These are phyloP conservation scores for Inga leiocalycina DNA, from an alignment of 306 rosid species.

Conservation along the genomic window DNA sequence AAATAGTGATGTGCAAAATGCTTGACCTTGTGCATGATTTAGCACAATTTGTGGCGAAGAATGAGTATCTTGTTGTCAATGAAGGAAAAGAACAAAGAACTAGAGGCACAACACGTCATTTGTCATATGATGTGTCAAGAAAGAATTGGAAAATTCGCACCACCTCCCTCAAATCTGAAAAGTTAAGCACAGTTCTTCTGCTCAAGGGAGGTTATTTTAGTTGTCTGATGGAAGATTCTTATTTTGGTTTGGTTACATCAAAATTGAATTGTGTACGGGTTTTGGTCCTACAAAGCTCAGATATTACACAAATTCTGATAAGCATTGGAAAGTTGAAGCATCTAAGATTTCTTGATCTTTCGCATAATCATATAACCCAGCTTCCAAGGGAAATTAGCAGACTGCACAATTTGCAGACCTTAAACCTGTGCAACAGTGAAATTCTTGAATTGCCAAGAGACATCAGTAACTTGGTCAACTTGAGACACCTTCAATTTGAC, in stretches of 20 bases:
- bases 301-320: neutral
- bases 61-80: neutral
- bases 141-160: neutral
- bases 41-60: neutral
- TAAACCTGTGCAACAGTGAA: neutral
- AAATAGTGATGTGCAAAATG: neutral
- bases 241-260: neutral
- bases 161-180: neutral
- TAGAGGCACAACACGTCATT: neutral
- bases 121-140: neutral
- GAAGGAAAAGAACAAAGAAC: neutral
- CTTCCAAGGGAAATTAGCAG: neutral
- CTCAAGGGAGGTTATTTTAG: neutral
- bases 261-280: neutral
- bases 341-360: conserved; percentile 3
- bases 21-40: conserved; percentile 3
- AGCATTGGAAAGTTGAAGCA: neutral
- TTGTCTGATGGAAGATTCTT: neutral
- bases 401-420: neutral
- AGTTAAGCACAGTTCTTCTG: neutral
- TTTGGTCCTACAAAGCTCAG: neutral
- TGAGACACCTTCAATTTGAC: neutral
- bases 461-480: neutral
- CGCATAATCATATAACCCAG: neutral
- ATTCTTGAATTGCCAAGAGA: neutral